phyloP scores from a whole-genome alignment of 106 monocot species.

The Platanthera zijinensis region DNA sequence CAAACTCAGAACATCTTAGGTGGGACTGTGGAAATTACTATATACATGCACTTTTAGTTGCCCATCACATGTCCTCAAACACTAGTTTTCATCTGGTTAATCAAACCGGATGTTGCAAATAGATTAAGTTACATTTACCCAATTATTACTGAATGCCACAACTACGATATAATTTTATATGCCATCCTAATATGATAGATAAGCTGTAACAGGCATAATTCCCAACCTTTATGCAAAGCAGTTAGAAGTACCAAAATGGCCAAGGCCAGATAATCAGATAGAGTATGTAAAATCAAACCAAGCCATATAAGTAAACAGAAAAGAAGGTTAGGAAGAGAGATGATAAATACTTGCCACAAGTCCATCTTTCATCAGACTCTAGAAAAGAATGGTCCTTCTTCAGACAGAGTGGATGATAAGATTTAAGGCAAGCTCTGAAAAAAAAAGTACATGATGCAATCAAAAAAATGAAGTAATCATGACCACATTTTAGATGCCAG shows the following conservation, averaged over 20 bases:
- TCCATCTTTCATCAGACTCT: slow-evolving; percentile 34
- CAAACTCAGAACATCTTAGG: background rate
- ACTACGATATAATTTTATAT: background rate
- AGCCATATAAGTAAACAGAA: background rate
- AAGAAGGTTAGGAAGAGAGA: slow-evolving; percentile 7
- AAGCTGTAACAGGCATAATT: background rate
- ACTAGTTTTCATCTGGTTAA: background rate
- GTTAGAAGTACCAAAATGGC: background rate
- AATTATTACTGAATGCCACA: background rate
- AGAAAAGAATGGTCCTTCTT: slow-evolving; percentile 45
- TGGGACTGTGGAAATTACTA: background rate
- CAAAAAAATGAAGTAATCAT: slow-evolving; percentile 3
- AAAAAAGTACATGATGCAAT: background rate
- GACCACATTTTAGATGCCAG: background rate
- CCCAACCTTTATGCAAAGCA: background rate
- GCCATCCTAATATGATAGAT: background rate
- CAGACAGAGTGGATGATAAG: slow-evolving; percentile 62
- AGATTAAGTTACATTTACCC: background rate
- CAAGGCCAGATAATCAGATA: background rate
- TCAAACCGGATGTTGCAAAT: background rate
- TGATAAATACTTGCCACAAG: slow-evolving; percentile 39
- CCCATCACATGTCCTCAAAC: background rate
- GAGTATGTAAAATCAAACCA: background rate
- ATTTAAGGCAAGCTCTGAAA: slow-evolving; percentile 63
- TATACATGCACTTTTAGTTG: background rate